These are phyloP conservation scores for Neurospora sp. DNA, from an alignment of 495 filamentous ascomycete genomes.

Conservation along the genomic window DNA sequence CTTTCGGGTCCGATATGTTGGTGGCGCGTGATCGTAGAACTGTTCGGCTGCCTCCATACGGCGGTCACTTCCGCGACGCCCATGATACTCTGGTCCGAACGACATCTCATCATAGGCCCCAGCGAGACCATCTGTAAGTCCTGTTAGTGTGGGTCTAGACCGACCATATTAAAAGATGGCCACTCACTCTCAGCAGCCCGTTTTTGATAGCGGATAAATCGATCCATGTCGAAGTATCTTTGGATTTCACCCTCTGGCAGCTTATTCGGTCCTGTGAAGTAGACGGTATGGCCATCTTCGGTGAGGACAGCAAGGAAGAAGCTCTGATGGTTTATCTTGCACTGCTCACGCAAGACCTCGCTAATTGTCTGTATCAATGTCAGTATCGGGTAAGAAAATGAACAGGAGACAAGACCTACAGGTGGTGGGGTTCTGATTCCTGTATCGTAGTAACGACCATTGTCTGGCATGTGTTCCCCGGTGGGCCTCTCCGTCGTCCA, in stretches of 20 bases:
- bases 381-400: conserved; percentile 3
- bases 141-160: neutral
- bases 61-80: conserved; percentile 7
- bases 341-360: conserved; percentile 28
- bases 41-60: conserved; percentile 5
- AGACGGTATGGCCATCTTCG: conserved; percentile 20
- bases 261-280: conserved; percentile 23
- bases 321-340: conserved; percentile 24
- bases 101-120: neutral
- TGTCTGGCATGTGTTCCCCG: conserved; percentile 7
- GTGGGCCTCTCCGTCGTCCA: conserved; percentile 14
- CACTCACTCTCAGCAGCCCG: conserved; percentile 9
- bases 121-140: neutral
- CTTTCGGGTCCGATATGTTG: conserved; percentile 20
- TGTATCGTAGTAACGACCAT: conserved; percentile 7
- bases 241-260: conserved; percentile 15
- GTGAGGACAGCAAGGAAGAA: conserved; percentile 28
- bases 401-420: conserved; percentile 5
- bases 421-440: conserved; percentile 12
- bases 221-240: conserved; percentile 25
- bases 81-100: conserved; percentile 2
- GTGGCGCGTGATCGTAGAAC: conserved; percentile 2
- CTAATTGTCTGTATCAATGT: conserved; percentile 25
- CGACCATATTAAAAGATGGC: neutral
- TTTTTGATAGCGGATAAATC: conserved; percentile 12